These are phyloP conservation scores for Danielia reshetovae DNA, from an alignment of 805 yeast species.

Conservation along the genomic window DNA sequence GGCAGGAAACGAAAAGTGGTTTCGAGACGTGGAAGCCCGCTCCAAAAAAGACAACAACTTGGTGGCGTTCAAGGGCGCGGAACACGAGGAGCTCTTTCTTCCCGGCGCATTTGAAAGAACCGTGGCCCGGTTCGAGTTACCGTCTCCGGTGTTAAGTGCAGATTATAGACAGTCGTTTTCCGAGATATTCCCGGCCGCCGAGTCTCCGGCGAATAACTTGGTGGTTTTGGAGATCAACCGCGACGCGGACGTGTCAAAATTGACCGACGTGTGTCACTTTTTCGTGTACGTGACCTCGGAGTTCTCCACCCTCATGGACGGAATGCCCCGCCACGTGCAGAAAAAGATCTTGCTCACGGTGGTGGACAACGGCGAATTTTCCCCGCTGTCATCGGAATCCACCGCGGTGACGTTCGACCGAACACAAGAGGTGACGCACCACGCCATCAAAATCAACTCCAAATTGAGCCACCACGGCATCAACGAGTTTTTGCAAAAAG, in stretches of 20 bases:
- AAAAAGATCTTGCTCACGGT: conserved; percentile 29
- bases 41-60: conserved; percentile 15
- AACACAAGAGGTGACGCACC: conserved; percentile 13
- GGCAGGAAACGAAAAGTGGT: conserved; percentile 29
- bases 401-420: conserved; percentile 21
- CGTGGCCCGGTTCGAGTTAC: conserved; percentile 13
- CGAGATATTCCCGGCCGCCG: conserved; percentile 1
- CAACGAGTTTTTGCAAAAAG: conserved; percentile 23
- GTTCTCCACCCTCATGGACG: conserved; percentile 12
- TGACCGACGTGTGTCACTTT: conserved; percentile 19
- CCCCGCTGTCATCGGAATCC: conserved; percentile 32
- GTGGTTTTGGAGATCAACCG: conserved; percentile 22
- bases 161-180: conserved; percentile 21
- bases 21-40: conserved; percentile 21
- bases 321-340: conserved; percentile 13
- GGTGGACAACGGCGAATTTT: conserved; percentile 35
- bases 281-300: conserved; percentile 21
- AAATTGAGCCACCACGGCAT: conserved; percentile 26
- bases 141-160: conserved; percentile 30
- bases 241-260: conserved; percentile 8
- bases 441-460: conserved; percentile 32
- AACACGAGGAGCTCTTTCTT: conserved; percentile 2
- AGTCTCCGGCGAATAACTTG: conserved; percentile 13
- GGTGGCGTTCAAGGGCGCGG: conserved; percentile 9
- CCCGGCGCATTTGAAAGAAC: conserved; percentile 9